Evolutionary conservation across 208 protist species (phyloP).

Genomic region (Angomonas deanei): DNA sequence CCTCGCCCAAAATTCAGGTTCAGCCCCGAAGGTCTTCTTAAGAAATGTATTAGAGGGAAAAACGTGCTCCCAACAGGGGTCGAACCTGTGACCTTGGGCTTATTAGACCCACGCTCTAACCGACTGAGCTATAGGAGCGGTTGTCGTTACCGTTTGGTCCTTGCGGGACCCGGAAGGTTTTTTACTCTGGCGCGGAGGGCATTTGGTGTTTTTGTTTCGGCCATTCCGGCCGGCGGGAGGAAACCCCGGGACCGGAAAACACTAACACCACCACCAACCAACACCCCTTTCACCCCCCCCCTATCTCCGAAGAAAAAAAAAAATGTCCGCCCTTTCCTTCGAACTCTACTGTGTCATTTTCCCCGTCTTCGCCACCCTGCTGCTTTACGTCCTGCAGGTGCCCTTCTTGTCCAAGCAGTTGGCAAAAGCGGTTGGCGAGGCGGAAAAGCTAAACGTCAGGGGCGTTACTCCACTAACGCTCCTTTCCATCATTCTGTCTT

Average conservation of each 20-base stretch:
- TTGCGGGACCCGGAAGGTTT: too few relatives aligned
- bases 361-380: constrained; percentile 31
- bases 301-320: too few relatives aligned
- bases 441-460: constrained; percentile 31
- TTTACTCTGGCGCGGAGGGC: too few relatives aligned
- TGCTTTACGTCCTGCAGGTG: constrained; percentile 44
- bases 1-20: neutral
- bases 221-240: too few relatives aligned
- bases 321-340: constrained; percentile 34
- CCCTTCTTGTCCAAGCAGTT: constrained; percentile 20
- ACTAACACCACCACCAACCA: too few relatives aligned
- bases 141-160: too few relatives aligned
- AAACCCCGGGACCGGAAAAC: too few relatives aligned
- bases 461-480: constrained; percentile 35
- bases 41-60: neutral
- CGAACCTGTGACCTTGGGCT: constrained; percentile 9
- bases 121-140: constrained; percentile 8
- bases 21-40: neutral
- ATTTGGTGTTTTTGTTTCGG: too few relatives aligned
- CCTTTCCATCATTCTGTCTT: constrained; percentile 27
- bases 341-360: constrained; percentile 55
- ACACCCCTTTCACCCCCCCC: too few relatives aligned
- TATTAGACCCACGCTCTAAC: constrained; percentile 11
- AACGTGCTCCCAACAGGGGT: constrained; percentile 9
- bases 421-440: constrained; percentile 18